Base-by-base conservation (phyloP, 495 filamentous ascomycete species). In the Letharia lupina region DNA sequence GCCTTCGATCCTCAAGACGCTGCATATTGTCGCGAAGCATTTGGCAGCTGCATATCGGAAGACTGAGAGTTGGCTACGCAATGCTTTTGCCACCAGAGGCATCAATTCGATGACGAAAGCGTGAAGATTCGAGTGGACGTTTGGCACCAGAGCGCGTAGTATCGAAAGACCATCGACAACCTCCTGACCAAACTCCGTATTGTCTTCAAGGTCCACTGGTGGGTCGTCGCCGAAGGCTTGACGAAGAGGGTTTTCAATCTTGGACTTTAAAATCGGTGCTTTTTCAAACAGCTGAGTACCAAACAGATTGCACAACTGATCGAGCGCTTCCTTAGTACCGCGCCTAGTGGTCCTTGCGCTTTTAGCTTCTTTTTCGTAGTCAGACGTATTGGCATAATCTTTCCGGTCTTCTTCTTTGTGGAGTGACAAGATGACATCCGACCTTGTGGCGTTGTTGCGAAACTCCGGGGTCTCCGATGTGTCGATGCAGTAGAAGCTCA, bases 381-480 rank as follows among this genome's bases (percentile, higher is more conserved):
- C 89, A 50, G 85, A 91, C 7, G 91, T 89, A 77, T 96, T 93
- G 12, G 87, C 84, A 72, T 96, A 91, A 70, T 98, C 95, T 69
- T 91, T 88, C 56, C 95, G 85, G 73, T 98, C 93, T 76, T 98
- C 94, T 73, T 98, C 94, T 75, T 98, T 98, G 67, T 91, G 87
- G 67, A 98, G 84, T 0, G 94, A 96, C 44, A 97, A 76, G 66
- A 98, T 92, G 12, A 87, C 87, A 67, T 84, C 86, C 57, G 87
- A 88, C 61, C 93, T 84, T 35, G 78, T 70, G 0, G 85, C 88
- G 71, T 96, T 93, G 42, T 84, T 83, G 18, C 85, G 85, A 75
- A 97, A 98, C 70, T 97, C 96, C 11, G 94, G 94, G 0, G 96
- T 98, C 75, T 98, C 94, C 0, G 95, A 94, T 9, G 93, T 95